Evolutionary conservation across 2,329 filamentous ascomycete genomes (phyloP).

Genomic region (Elsinoe batatas): DNA sequence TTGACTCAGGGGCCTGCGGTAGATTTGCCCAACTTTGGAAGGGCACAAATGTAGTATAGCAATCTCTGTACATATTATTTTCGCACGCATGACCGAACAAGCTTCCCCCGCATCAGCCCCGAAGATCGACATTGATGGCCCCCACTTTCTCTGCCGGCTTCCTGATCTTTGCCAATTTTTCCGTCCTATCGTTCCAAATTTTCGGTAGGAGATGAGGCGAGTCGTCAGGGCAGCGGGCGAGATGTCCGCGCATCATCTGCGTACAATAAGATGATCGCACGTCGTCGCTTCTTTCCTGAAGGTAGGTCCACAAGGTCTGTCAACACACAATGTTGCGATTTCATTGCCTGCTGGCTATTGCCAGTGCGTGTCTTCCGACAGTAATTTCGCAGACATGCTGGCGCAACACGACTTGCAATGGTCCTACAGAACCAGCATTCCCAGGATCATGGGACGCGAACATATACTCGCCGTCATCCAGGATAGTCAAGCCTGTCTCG

Average conservation of each 20-base stretch:
- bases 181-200: neutral
- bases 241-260: too few relatives aligned
- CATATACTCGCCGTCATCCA: constrained; percentile 46
- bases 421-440: constrained; percentile 42
- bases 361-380: neutral
- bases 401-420: constrained; percentile 45
- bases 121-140: neutral
- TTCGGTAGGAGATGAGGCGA: constrained; percentile 7
- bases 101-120: neutral
- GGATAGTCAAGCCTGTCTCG: constrained; percentile 40
- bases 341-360: neutral
- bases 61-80: too few relatives aligned
- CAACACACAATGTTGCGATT: neutral
- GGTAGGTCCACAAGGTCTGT: neutral
- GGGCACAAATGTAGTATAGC: neutral
- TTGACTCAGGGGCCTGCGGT: too few relatives aligned
- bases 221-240: too few relatives aligned
- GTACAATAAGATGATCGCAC: neutral
- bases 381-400: constrained; percentile 36
- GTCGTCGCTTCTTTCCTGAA: neutral
- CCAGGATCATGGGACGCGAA: constrained; percentile 49
- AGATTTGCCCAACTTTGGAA: neutral
- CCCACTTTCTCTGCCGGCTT: neutral
- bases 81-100: too few relatives aligned
- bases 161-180: neutral